Percentiles rank a stretch among this genome's conserved stretches.
Conservation (phyloP, 1,139 yeast genomes). For the Scheffersomyces lignicola region DNA sequence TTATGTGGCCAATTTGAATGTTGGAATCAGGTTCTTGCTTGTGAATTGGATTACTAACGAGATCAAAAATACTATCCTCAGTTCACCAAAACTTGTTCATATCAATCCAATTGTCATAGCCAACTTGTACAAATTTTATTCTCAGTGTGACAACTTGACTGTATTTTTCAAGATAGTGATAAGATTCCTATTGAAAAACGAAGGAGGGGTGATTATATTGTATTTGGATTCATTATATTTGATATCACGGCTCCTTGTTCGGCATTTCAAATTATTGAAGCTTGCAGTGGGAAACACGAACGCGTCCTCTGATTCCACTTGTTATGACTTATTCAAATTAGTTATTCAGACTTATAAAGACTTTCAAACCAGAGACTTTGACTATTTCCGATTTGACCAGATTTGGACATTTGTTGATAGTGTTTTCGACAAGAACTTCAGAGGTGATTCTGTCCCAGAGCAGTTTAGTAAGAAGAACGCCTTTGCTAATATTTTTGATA, state of each 20-base stretch:
- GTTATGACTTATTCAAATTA: constrained; percentile 37
- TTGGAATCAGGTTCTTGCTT: constrained; percentile 45
- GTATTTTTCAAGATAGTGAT: constrained; percentile 44
- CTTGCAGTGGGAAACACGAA: constrained; percentile 27
- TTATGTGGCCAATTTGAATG: constrained; percentile 16
- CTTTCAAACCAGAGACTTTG: constrained; percentile 32
- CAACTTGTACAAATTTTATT: constrained; percentile 32
- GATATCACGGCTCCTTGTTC: constrained; percentile 32
- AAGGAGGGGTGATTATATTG: constrained; percentile 40
- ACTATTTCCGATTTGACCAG: constrained; percentile 29
- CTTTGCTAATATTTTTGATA: constrained; percentile 15
- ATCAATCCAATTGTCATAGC: constrained; percentile 35
- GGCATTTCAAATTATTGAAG: constrained; percentile 40
- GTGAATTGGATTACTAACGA: constrained; percentile 46
- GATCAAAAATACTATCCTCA: constrained; percentile 28
- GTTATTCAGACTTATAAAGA: constrained; percentile 38
- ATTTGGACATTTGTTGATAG: constrained; percentile 40
- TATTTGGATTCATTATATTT: constrained; percentile 44
- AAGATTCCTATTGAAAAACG: constrained; percentile 38
- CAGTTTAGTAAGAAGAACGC: constrained; percentile 4
- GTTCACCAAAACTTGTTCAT: constrained; percentile 39
- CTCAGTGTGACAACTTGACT: constrained; percentile 35
- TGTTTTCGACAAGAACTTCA: constrained; percentile 24
- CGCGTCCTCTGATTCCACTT: constrained; percentile 28
- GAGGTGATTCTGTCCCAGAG: constrained; percentile 4